Base-by-base conservation (phyloP, 495 filamentous ascomycete genomes). In the Hypoxylon subgilvum region DNA sequence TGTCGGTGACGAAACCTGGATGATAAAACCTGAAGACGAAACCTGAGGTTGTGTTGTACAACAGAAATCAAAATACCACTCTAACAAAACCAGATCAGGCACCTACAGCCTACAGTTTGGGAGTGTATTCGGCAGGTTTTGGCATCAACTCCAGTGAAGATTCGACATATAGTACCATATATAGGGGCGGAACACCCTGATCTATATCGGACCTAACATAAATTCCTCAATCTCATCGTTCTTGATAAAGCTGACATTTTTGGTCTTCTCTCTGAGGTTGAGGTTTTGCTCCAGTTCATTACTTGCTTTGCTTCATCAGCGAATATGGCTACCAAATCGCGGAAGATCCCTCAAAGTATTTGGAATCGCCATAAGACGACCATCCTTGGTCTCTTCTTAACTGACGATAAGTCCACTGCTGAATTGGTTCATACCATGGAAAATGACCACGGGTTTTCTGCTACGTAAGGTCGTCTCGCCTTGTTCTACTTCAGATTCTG, bases 331-430 rank as follows among this genome's bases (percentile, higher is more conserved):
- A 50, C 31, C 12, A 58, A 50, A 21, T 21, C 43, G 12, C 36
- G 25, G 8, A 64, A 58, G 8, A 45, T 64, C 7, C 30, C 53
- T 32, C 35, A 49, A 18, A 38, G 2, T 12, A 28, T 0, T 13
- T 72, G 64, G 16, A 59, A 69, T 17, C 21, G 52, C 17, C 55
- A 67, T 12, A 63, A 50, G 13, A 46, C 50, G 2, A 45, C 17
- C 6, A 67, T 67, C 8, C 14, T 67, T 0, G n/a, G 21, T 12
- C 59, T 60, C 9, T 67, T 57, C 21, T 13, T 67, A 1, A 44
- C 40, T 12, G 8, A 4, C 28, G 59, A 52, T n/a, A 27, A 46
- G 10, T n/a, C 49, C 12, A 12, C 54, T 6, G 34, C 22, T 1
- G 3, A 66, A 39, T 40, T 67, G 4, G 51, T 43, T 14, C 28